phyloP scores from a whole-genome alignment of 306 rosid species.

The Cercis canadensis region DNA sequence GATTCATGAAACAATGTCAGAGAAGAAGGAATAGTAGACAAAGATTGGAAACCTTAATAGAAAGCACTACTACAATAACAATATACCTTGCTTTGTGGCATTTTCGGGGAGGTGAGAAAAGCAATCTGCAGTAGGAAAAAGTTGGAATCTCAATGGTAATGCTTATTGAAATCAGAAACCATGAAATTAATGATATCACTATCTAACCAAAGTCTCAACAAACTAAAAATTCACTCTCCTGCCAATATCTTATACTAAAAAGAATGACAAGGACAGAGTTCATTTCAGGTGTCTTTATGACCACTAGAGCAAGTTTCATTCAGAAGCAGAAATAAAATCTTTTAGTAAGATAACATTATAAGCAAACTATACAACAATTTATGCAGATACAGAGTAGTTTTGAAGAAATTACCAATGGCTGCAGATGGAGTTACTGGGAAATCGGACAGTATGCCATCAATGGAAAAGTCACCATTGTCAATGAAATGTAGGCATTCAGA shows the following conservation, averaged over 20 bases:
- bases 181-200: neutral
- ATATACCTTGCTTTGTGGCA: conserved; percentile 58
- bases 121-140: conserved; percentile 61
- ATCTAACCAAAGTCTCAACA: too few relatives aligned
- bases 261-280: too few relatives aligned
- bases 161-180: conserved; percentile 3
- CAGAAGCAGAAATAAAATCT: too few relatives aligned
- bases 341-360: too few relatives aligned
- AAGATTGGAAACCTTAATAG: conserved; percentile 18
- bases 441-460: conserved; percentile 82
- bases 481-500: conserved; percentile 66
- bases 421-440: conserved; percentile 77
- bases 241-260: too few relatives aligned
- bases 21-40: conserved; percentile 46
- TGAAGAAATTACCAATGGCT: conserved; percentile 68
- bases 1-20: conserved; percentile 9
- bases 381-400: neutral
- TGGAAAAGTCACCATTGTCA: conserved; percentile 64
- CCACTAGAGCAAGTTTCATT: too few relatives aligned
- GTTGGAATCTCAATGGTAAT: conserved; percentile 31
- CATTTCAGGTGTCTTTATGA: too few relatives aligned
- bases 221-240: too few relatives aligned
- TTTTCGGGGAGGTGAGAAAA: conserved; percentile 57
- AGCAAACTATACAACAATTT: too few relatives aligned
- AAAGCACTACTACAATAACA: neutral